These are phyloP conservation scores for Talaromyces trachyspermus DNA, from an alignment of 495 filamentous ascomycete species.

Conservation along the genomic window DNA sequence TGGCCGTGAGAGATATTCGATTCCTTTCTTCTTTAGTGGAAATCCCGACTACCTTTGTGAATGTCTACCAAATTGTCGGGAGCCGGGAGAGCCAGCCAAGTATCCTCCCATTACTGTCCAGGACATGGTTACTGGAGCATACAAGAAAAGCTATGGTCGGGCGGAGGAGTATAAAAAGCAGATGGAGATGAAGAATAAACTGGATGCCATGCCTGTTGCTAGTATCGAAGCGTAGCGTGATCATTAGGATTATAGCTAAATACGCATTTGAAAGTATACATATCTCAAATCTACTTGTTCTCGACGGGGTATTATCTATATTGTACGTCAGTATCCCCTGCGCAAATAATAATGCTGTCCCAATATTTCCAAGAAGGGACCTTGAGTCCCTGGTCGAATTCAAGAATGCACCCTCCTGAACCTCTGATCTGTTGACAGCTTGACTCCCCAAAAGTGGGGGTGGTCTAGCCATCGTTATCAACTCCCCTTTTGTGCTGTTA, in stretches of 20 bases:
- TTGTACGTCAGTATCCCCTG: background rate
- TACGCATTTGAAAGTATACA: background rate
- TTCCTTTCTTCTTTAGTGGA: conserved; percentile 54
- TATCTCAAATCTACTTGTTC: background rate
- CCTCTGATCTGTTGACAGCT: too few relatives aligned
- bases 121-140: conserved; percentile 25
- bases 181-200: conserved; percentile 12
- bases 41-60: conserved; percentile 48
- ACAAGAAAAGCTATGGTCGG: conserved; percentile 29
- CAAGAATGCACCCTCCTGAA: too few relatives aligned
- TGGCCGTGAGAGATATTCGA: conserved; percentile 46
- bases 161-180: conserved; percentile 28
- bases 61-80: conserved; percentile 43
- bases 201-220: conserved; percentile 8
- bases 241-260: background rate
- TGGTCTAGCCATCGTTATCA: too few relatives aligned
- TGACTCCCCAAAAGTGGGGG: too few relatives aligned
- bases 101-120: conserved; percentile 42
- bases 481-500: too few relatives aligned
- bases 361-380: too few relatives aligned
- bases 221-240: conserved; percentile 10
- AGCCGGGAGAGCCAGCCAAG: conserved; percentile 28
- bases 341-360: too few relatives aligned
- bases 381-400: too few relatives aligned
- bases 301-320: background rate